Evolutionary conservation across 2,329 filamentous ascomycete species (phyloP), one percentile per base, ranked within the genome.

Genomic region (Penicillium sp.): DNA sequence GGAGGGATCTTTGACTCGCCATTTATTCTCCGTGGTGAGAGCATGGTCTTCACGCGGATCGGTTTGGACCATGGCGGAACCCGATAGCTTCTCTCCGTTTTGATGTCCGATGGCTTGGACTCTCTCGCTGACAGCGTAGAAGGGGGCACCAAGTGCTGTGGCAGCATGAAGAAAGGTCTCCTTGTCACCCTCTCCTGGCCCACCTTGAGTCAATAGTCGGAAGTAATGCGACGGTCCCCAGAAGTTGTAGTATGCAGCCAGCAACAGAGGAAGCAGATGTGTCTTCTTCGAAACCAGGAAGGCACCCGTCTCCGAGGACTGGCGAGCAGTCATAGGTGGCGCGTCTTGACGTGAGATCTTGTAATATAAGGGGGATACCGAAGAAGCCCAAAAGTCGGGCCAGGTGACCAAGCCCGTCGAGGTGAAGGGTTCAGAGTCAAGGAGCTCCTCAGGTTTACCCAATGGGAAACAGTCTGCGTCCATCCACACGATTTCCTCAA

Each of bases 401-500:
- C 83, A 87, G 15, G 81, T 79, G 15, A 87, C 76, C 54, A 86
- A 72, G 14, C 85, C 85, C 1, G 77, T 78, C 1, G 80, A 80
- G 5, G 65, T 75, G 69, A 82, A 87, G 0, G 83, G 82, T 39
- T 83, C 79, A 1, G 76, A 73, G n/a, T 78, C 71, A 63, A 87
- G 83, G 14, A 87, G 70, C 4, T 70, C 60, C 25, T 75, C 73
- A 0, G 81, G 80, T 54, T 81, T 75, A 47, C 77, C 73, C 25
- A 80, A 69, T 12, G 84, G 83, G 65, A 86, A 84, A 61, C 78
- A 79, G 66, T 86, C 84, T 57, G 82, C 82, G 66, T 87, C 85
- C 67, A 87, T 80, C 71, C 84, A 86, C 17, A 87, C 75, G 11
- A 85, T 78, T 55, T 86, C 79, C 67, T 86, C 82, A 63, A 86